phyloP scores from a whole-genome alignment of 2,329 filamentous ascomycete genomes.

The Fusarium sp. region DNA sequence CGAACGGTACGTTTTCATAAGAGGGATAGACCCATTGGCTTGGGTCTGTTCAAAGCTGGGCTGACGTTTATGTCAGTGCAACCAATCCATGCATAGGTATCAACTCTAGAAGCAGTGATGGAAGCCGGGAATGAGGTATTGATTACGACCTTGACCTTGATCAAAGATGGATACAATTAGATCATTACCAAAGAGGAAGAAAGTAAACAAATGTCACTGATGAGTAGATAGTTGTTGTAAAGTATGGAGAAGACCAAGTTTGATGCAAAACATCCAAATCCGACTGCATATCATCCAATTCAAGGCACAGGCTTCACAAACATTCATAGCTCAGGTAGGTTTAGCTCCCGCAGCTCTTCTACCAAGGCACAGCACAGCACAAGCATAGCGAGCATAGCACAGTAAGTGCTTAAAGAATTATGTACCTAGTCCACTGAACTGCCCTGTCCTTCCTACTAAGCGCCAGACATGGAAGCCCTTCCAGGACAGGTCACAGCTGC shows the following conservation, averaged over 20 bases:
- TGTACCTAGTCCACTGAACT: slow-evolving; percentile 3
- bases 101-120: slow-evolving; percentile 28
- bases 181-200: slow-evolving; percentile 1
- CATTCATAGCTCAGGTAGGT: slow-evolving; percentile 21
- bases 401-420: background rate
- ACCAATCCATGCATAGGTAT: slow-evolving; percentile 22
- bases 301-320: slow-evolving; percentile 38
- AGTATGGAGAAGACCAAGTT: slow-evolving; percentile 28
- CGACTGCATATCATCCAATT: slow-evolving; percentile 40
- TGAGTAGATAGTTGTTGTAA: background rate
- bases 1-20: slow-evolving; percentile 28
- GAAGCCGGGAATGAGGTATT: slow-evolving; percentile 31
- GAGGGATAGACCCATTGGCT: background rate
- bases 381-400: slow-evolving; percentile 27
- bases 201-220: slow-evolving; percentile 17
- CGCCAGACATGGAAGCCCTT: slow-evolving; percentile 34
- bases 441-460: slow-evolving; percentile 36
- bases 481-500: slow-evolving; percentile 23
- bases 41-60: background rate
- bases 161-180: slow-evolving; percentile 1
- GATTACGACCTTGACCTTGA: background rate
- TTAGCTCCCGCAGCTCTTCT: background rate
- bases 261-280: slow-evolving; percentile 41
- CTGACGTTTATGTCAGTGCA: slow-evolving; percentile 39
- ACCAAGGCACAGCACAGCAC: slow-evolving; percentile 28